phyloP scores from a whole-genome alignment of 1,139 yeast species.

The Candida tetrigidarum region DNA sequence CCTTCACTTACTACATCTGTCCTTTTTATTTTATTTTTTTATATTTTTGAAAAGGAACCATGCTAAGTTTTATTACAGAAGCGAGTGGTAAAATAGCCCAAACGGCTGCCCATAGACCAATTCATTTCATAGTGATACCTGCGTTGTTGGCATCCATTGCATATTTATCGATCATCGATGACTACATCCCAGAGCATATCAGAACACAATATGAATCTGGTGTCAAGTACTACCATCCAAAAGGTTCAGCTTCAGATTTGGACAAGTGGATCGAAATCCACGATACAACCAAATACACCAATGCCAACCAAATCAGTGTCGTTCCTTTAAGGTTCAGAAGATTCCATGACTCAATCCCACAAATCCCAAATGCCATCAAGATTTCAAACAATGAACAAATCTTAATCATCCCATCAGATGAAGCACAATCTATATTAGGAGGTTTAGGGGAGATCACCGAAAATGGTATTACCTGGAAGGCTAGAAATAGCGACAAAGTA shows the following conservation, averaged over 20 bases:
- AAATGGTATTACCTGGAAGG: conserved; percentile 61
- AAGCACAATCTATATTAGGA: conserved; percentile 37
- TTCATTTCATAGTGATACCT: conserved; percentile 80
- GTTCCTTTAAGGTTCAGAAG: conserved; percentile 61
- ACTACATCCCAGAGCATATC: conserved; percentile 57
- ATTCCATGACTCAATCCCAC: conserved; percentile 39
- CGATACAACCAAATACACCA: conserved; percentile 29
- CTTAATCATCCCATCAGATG: conserved; percentile 44
- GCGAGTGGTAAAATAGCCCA: conserved; percentile 55
- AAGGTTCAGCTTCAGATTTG: conserved; percentile 36
- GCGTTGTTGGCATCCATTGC: conserved; percentile 81
- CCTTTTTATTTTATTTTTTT: not conserved
- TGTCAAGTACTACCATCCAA: conserved; percentile 45
- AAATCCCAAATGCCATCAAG: conserved; percentile 32
- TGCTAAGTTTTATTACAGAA: conserved; percentile 35
- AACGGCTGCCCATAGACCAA: conserved; percentile 81
- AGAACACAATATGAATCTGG: conserved; percentile 17
- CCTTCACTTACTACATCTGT: not conserved
- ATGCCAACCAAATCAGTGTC: conserved; percentile 50
- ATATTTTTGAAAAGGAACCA: conserved; percentile 10
- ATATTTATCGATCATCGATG: conserved; percentile 81
- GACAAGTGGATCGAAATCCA: conserved; percentile 48
- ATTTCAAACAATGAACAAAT: conserved; percentile 44
- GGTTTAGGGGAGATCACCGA: conserved; percentile 35
- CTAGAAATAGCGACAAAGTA: conserved; percentile 66